Conservation (phyloP, 164 flowering plant genomes). For the Magnolia kwangsiensis region DNA sequence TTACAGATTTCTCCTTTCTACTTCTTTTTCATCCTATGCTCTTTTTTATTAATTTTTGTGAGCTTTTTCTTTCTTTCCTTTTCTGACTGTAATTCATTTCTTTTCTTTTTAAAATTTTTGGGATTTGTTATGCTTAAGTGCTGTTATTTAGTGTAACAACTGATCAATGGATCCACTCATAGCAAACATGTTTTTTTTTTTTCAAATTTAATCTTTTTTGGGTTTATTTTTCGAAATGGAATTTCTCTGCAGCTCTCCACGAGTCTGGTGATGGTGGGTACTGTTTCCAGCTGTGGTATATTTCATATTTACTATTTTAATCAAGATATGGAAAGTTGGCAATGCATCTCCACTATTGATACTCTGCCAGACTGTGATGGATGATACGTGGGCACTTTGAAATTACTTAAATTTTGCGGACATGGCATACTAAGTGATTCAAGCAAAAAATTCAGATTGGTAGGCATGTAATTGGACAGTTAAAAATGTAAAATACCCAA, state of each 20-base stretch:
- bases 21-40: constrained; percentile 7
- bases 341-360: no score
- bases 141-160: constrained; percentile 13
- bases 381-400: neutral
- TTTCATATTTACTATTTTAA: neutral
- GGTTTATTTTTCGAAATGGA: neutral
- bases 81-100: constrained; percentile 21
- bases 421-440: no score
- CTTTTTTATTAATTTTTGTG: neutral
- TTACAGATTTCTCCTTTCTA: constrained; percentile 15
- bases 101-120: neutral
- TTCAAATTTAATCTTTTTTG: neutral
- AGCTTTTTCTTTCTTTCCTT: neutral
- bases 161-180: neutral
- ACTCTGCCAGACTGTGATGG: neutral
- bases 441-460: neutral
- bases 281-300: neutral
- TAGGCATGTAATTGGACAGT: neutral
- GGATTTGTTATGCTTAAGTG: constrained; percentile 3
- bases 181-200: neutral
- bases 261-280: neutral
- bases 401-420: no score
- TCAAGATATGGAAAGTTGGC: no score
- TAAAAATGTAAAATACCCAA: neutral
- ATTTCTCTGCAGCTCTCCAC: neutral